Evolutionary conservation across 345 rosid species (phyloP).

Genomic region (Linum usitatissimum): DNA sequence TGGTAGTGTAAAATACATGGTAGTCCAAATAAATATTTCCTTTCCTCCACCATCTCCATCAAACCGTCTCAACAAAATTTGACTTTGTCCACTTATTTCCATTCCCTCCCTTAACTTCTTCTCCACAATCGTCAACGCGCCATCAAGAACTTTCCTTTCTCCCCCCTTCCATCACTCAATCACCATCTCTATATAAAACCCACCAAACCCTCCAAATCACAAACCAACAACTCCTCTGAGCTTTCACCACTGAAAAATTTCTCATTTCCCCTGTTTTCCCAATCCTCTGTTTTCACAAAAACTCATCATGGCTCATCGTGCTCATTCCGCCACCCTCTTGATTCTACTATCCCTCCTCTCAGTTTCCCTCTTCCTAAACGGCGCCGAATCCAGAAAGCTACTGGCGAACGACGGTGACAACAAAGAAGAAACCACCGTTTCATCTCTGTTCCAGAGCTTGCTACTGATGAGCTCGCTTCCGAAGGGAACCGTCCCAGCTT

Average conservation of each 20-base stretch:
- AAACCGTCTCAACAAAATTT: not conserved
- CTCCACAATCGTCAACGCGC: not conserved
- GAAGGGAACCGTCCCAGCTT: slow-evolving; percentile 44
- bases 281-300: too few relatives aligned
- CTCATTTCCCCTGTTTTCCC: too few relatives aligned
- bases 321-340: slow-evolving; percentile 7
- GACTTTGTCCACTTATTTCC: not conserved
- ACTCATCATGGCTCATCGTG: slow-evolving; percentile 34
- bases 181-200: not conserved
- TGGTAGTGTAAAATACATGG: too few relatives aligned
- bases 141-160: not conserved
- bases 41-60: not conserved
- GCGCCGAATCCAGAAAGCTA: slow-evolving; percentile 41
- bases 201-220: too few relatives aligned
- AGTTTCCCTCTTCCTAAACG: slow-evolving; percentile 19
- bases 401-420: slow-evolving; percentile 4
- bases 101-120: not conserved
- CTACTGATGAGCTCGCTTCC: slow-evolving; percentile 44
- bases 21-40: not conserved
- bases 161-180: not conserved
- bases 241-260: too few relatives aligned
- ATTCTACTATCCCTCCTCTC: slow-evolving; percentile 20
- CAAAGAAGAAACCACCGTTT: not conserved
- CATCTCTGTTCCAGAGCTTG: slow-evolving; percentile 26
- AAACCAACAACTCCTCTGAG: too few relatives aligned